These are phyloP conservation scores for Bombardia bombarda DNA, from an alignment of 495 filamentous ascomycete species.

Conservation along the genomic window DNA sequence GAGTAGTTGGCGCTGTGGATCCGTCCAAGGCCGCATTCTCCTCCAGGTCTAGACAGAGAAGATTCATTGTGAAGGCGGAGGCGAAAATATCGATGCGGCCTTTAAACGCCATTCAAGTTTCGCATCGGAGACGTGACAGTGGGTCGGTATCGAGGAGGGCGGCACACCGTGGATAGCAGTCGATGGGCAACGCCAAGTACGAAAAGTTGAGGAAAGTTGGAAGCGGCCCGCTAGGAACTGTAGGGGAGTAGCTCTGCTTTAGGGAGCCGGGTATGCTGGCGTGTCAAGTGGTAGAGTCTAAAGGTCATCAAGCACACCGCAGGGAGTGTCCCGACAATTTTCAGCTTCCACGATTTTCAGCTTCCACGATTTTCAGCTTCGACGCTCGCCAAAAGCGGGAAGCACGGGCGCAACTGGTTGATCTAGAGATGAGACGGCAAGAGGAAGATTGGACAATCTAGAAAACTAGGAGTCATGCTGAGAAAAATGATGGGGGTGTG, in stretches of 20 bases:
- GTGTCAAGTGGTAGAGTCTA: not conserved
- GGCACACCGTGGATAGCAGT: not conserved
- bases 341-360: too few species aligned
- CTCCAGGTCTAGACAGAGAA: conserved; percentile 9
- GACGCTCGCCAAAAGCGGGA: too few species aligned
- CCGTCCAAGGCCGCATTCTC: conserved; percentile 12
- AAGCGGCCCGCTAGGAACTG: not conserved
- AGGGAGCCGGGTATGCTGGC: not conserved
- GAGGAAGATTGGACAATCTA: too few species aligned
- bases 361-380: too few species aligned
- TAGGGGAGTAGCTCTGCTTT: not conserved
- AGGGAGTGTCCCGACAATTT: too few species aligned
- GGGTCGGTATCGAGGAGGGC: not conserved
- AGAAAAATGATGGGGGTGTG: too few species aligned
- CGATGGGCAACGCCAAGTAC: not conserved
- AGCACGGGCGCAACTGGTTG: too few species aligned
- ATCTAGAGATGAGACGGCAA: too few species aligned
- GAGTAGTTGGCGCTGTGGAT: conserved; percentile 47
- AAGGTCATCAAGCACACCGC: too few species aligned
- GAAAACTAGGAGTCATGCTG: too few species aligned
- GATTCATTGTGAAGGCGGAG: too few species aligned
- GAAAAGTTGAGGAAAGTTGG: not conserved
- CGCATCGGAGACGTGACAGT: too few species aligned
- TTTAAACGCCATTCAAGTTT: not conserved
- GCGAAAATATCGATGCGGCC: not conserved